Percentiles rank a stretch among this genome's conserved stretches.
phyloP scores from a whole-genome alignment of 2,329 filamentous ascomycete genomes.

The Arthrobotrys megalospora region DNA sequence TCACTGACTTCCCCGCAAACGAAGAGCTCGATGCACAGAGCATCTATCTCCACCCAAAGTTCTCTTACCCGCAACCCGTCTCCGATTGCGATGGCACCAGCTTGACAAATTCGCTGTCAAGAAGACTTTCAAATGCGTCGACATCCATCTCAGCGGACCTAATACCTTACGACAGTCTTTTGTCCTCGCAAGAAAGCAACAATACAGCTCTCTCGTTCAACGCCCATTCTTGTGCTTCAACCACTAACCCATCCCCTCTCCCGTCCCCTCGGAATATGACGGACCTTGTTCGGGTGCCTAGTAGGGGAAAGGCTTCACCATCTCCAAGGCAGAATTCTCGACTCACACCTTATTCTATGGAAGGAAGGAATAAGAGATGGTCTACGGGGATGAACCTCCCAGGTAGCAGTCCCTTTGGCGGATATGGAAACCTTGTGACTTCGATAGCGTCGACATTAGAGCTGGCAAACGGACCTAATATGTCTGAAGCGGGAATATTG shows the following conservation, averaged over 20 bases:
- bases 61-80: slow-evolving; percentile 55
- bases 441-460: slow-evolving; percentile 76
- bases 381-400: slow-evolving; percentile 77
- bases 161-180: slow-evolving; percentile 53
- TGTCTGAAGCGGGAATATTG: slow-evolving; percentile 73
- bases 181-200: slow-evolving; percentile 57
- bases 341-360: slow-evolving; percentile 79
- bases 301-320: slow-evolving; percentile 79
- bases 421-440: slow-evolving; percentile 74
- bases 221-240: slow-evolving; percentile 44
- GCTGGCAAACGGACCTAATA: slow-evolving; percentile 73
- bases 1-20: slow-evolving; percentile 41
- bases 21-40: slow-evolving; percentile 49
- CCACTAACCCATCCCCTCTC: slow-evolving; percentile 77
- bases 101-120: slow-evolving; percentile 62
- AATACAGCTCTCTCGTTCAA: slow-evolving; percentile 30
- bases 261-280: slow-evolving; percentile 76
- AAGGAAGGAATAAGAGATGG: slow-evolving; percentile 81
- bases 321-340: slow-evolving; percentile 74
- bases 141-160: slow-evolving; percentile 63
- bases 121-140: slow-evolving; percentile 62
- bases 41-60: slow-evolving; percentile 56
- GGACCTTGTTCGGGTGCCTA: slow-evolving; percentile 68
- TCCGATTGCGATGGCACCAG: slow-evolving; percentile 61
- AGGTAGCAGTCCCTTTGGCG: slow-evolving; percentile 72